Evolutionary conservation across 1,284 basidiomycete genomes (phyloP), one percentile per base, ranked within the genome.

Genomic region (Apiotrichum siamense): DNA sequence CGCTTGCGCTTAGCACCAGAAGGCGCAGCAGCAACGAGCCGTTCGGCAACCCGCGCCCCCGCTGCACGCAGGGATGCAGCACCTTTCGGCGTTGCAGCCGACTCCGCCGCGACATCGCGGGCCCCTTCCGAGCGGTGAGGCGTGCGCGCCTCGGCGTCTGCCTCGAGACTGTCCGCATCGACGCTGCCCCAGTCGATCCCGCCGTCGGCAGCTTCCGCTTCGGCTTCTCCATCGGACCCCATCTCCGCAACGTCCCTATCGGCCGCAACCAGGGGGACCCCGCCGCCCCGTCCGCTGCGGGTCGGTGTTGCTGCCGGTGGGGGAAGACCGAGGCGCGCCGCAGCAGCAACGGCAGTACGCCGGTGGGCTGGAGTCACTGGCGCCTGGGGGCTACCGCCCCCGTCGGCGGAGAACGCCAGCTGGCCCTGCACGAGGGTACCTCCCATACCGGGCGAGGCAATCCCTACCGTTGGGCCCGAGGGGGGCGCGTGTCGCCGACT

Each of bases 151-250:
- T 36, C 32, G 18, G 69, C 69, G 11, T 67, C 62, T 3, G 53
- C 47, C 44, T 69, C 70, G 15, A 72, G 50, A 10, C 46, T 51
- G 31, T 67, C 66, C 11, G 67, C 51, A 35, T 72, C 66, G 1
- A 72, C 63, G 24, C 57, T 45, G 4, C 47, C 50, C 70, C 68
- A 70, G 45, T 70, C 70, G 4, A 72, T 65, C 33, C 52, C 55
- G 9, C 39, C 51, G 29, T 44, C 61, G 31, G 62, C 45, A 11
- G 32, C 21, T 3, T 38, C 37, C 36, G 20, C 17, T 3, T 35
- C 33, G 13, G 7, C 33, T n/a, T n/a, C n/a, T n/a, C n/a, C n/a
- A n/a, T n/a, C n/a, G n/a, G n/a, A n/a, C n/a, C n/a, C n/a, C n/a
- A n/a, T 17, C 25, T 40, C 39, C 24, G 7, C 10, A n/a, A 11